phyloP scores from a whole-genome alignment of 2,329 filamentous ascomycete species.

The Mycogone perniciosa region DNA sequence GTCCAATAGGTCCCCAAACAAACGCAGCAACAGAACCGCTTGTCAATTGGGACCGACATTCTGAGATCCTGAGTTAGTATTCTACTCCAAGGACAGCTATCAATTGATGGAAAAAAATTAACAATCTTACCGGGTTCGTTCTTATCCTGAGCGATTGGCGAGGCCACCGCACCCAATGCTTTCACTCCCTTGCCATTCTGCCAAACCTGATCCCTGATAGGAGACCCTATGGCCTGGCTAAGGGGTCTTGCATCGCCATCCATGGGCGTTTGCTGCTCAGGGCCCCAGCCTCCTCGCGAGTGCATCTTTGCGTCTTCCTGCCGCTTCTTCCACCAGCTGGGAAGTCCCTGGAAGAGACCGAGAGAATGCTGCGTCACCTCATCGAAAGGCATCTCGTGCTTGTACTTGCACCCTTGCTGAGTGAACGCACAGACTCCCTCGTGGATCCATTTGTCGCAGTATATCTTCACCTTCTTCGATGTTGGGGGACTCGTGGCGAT shows the following conservation, averaged over 20 bases:
- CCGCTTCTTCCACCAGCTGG: constrained; percentile 52
- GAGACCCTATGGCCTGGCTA: background rate
- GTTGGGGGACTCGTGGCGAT: constrained; percentile 28
- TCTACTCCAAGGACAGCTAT: background rate
- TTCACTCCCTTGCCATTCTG: background rate
- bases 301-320: constrained; percentile 37
- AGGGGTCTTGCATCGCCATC: background rate
- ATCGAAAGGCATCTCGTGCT: constrained; percentile 81
- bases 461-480: constrained; percentile 56
- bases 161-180: background rate
- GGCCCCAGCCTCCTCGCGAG: background rate
- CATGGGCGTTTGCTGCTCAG: background rate
- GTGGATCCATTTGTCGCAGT: constrained; percentile 86
- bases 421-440: constrained; percentile 78
- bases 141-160: background rate
- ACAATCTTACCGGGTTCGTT: background rate
- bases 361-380: constrained; percentile 58
- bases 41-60: constrained; percentile 1
- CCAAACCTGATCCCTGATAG: background rate
- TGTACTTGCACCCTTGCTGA: constrained; percentile 81
- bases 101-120: background rate
- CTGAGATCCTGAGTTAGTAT: constrained; percentile 2
- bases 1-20: constrained; percentile 25
- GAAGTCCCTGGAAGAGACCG: constrained; percentile 63
- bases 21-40: constrained; percentile 14